A percentile compares a stretch with the other conserved stretches of the same genome.
Conservation (phyloP, 495 filamentous ascomycete species). For the Penicillium turbatum region DNA sequence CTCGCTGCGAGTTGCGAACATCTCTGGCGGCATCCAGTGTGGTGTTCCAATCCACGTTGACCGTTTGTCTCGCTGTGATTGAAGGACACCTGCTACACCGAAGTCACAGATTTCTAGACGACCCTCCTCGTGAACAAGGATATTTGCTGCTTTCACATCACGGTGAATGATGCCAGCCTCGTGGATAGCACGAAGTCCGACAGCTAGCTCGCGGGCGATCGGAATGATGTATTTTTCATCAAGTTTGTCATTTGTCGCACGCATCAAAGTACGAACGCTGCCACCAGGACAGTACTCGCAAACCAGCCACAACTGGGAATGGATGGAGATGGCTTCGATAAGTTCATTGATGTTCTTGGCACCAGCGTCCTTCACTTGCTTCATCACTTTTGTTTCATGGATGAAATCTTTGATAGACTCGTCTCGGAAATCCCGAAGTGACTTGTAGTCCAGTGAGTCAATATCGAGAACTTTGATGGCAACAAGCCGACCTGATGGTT, state of each 20-base stretch:
- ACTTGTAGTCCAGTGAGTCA: conserved; percentile 74
- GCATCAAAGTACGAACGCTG: conserved; percentile 81
- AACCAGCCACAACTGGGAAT: conserved; percentile 89
- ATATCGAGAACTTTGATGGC: conserved; percentile 96
- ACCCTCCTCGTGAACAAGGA: conserved; percentile 84
- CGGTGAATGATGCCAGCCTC: conserved; percentile 91
- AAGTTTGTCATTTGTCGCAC: conserved; percentile 61
- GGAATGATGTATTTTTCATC: conserved; percentile 89
- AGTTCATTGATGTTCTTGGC: conserved; percentile 90
- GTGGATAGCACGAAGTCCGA: conserved; percentile 82
- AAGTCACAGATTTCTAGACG: conserved; percentile 91
- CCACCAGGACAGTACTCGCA: conserved; percentile 95
- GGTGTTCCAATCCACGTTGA: conserved; percentile 92
- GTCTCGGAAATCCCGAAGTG: conserved; percentile 63
- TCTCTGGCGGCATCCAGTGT: conserved; percentile 95
- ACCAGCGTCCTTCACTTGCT: conserved; percentile 74
- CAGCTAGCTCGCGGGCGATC: conserved; percentile 80
- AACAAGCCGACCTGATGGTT: conserved; percentile 60
- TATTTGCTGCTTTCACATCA: conserved; percentile 92
- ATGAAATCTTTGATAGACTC: conserved; percentile 81
- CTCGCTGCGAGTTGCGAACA: conserved; percentile 49
- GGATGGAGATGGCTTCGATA: conserved; percentile 80
- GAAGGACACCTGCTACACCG: conserved; percentile 83
- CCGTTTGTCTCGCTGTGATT: conserved; percentile 78
- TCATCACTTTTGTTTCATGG: conserved; percentile 84